Percentiles rank a stretch among this genome's conserved stretches.
phyloP scores from a whole-genome alignment of 257 asterid species.

The Nicotiana attenuata region DNA sequence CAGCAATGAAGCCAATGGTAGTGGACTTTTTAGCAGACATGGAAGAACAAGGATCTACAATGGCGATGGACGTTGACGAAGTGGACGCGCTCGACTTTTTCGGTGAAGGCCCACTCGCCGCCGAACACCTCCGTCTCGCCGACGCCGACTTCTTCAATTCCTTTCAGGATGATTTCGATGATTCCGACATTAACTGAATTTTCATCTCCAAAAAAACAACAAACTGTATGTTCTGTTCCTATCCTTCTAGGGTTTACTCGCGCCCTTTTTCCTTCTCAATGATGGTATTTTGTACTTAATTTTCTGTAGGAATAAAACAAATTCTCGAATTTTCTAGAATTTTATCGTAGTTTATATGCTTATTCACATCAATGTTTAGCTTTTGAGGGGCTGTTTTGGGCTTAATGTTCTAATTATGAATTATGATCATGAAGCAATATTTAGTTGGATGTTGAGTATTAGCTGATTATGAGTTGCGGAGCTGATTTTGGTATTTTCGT shows the following conservation, averaged over 20 bases:
- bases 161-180: constrained; percentile 44
- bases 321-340: neutral
- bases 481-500: neutral
- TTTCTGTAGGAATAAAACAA: neutral
- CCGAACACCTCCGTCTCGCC: constrained; percentile 39
- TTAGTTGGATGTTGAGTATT: neutral
- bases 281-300: neutral
- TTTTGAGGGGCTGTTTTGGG: neutral
- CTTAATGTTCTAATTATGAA: neutral
- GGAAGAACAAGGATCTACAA: constrained; percentile 33
- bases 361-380: neutral
- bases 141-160: constrained; percentile 45
- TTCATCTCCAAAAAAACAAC: neutral
- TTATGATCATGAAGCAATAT: neutral
- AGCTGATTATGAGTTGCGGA: neutral
- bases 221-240: neutral
- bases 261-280: neutral
- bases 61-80: constrained; percentile 51
- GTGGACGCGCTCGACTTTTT: constrained; percentile 34
- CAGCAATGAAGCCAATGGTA: constrained; percentile 33
- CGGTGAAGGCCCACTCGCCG: constrained; percentile 26
- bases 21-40: constrained; percentile 26
- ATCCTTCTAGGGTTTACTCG: neutral
- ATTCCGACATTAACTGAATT: constrained; percentile 33
- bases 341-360: neutral